These are phyloP conservation scores for Trichoderma virens DNA, from an alignment of 495 filamentous ascomycete species.

Conservation along the genomic window DNA sequence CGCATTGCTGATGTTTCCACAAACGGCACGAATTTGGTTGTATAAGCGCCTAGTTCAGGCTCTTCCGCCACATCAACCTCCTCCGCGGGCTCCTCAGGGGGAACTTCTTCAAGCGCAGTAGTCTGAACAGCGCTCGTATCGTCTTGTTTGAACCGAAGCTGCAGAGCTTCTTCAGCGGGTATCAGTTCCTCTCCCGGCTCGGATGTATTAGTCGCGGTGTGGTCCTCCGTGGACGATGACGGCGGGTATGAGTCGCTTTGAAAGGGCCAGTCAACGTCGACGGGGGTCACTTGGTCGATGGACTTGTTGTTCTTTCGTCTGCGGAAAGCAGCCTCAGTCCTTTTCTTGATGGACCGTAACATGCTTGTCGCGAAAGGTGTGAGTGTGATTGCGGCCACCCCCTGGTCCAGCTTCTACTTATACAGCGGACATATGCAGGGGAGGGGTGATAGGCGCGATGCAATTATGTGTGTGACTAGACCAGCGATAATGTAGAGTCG, in stretches of 20 bases:
- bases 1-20: background rate
- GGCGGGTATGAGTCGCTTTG: background rate
- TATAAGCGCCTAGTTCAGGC: background rate
- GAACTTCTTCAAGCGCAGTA: background rate
- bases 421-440: conserved; percentile 1
- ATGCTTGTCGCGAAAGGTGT: conserved; percentile 4
- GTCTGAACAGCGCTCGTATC: background rate
- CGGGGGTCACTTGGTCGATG: background rate
- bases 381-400: background rate
- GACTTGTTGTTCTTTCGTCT: background rate
- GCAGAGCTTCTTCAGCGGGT: background rate
- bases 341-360: background rate
- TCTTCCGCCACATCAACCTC: background rate
- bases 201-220: background rate
- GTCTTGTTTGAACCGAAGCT: background rate
- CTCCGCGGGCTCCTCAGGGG: background rate
- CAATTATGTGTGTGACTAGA: background rate
- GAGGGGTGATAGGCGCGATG: no score
- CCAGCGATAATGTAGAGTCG: background rate
- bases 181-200: background rate
- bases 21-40: background rate
- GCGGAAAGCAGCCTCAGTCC: background rate
- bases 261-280: background rate
- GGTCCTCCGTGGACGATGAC: background rate
- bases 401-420: background rate